These are phyloP conservation scores for Ceratocystis huliohia DNA, from an alignment of 2,329 filamentous ascomycete genomes.

Conservation along the genomic window DNA sequence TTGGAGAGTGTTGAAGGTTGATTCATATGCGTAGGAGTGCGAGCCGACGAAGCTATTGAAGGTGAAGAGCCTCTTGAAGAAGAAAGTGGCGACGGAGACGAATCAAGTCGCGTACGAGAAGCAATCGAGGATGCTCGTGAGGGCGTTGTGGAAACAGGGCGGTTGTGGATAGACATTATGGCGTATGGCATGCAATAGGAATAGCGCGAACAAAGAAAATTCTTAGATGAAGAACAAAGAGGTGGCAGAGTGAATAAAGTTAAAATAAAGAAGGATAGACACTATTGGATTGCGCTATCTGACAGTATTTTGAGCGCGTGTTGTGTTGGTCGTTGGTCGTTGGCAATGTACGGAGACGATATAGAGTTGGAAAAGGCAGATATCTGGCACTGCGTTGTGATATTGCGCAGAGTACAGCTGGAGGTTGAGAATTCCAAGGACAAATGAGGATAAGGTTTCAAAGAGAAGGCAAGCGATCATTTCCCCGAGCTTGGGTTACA, in stretches of 20 bases:
- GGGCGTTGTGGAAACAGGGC: not conserved
- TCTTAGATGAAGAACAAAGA: not conserved
- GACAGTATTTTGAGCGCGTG: not conserved
- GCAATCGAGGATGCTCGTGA: conserved; percentile 16
- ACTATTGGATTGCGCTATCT: conserved; percentile 1
- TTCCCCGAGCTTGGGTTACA: conserved; percentile 13
- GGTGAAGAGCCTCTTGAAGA: conserved; percentile 12
- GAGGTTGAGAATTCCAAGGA: not conserved
- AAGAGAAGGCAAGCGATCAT: not conserved
- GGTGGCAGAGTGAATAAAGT: not conserved
- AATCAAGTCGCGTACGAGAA: conserved; percentile 14
- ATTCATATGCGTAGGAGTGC: conserved; percentile 2
- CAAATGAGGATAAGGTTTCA: not conserved
- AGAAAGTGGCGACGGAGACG: conserved; percentile 13
- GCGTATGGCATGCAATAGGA: not conserved
- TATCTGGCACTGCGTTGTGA: not conserved
- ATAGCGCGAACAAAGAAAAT: not conserved
- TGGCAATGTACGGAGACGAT: not conserved
- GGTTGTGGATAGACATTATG: conserved; percentile 11
- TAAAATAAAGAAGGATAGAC: not conserved
- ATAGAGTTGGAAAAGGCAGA: not conserved
- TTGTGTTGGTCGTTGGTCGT: not conserved
- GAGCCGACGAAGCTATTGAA: not conserved
- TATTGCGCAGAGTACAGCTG: not conserved
- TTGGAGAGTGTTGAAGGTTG: not conserved